phyloP scores from a whole-genome alignment of 2,329 filamentous ascomycete genomes.

The Ophiocordyceps camponoti-floridani region DNA sequence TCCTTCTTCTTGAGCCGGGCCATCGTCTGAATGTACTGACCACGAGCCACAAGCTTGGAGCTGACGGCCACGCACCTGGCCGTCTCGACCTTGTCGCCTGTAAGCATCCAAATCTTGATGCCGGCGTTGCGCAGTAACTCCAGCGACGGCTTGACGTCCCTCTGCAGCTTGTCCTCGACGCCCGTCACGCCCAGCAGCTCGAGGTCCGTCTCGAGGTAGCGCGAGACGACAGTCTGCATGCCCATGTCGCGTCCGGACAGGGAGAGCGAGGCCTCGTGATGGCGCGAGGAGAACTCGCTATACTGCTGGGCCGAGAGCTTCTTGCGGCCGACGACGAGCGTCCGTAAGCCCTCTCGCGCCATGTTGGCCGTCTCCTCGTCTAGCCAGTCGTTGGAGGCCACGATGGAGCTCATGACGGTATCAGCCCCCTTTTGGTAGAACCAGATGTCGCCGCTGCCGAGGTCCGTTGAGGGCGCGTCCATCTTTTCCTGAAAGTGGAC shows the following conservation, averaged over 20 bases:
- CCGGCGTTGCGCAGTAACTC: conserved; percentile 92
- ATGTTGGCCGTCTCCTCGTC: conserved; percentile 99
- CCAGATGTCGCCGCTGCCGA: conserved; percentile 66
- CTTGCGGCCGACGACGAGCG: conserved; percentile 87
- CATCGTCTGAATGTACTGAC: conserved; percentile 92
- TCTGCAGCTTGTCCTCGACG: conserved; percentile 91
- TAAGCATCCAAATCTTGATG: conserved; percentile 99
- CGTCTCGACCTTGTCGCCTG: conserved; percentile 95
- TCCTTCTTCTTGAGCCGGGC: conserved; percentile 71
- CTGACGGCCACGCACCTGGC: conserved; percentile 91
- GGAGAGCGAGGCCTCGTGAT: conserved; percentile 64
- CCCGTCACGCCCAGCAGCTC: conserved; percentile 94
- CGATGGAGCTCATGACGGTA: conserved; percentile 93
- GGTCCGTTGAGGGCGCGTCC: conserved; percentile 27
- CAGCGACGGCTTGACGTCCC: conserved; percentile 85
- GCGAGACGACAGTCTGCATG: conserved; percentile 63
- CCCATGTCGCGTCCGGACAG: conserved; percentile 64
- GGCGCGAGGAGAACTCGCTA: conserved; percentile 54
- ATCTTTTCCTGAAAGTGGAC: conserved; percentile 57
- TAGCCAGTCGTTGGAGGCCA: conserved; percentile 92
- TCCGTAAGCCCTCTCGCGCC: conserved; percentile 89
- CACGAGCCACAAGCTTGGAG: conserved; percentile 80
- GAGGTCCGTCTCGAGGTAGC: conserved; percentile 71
- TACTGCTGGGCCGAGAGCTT: conserved; percentile 65
- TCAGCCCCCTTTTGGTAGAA: conserved; percentile 98